Base-by-base conservation (phyloP, 108 stramenopile species). In the Asterionellopsis glacialis region DNA sequence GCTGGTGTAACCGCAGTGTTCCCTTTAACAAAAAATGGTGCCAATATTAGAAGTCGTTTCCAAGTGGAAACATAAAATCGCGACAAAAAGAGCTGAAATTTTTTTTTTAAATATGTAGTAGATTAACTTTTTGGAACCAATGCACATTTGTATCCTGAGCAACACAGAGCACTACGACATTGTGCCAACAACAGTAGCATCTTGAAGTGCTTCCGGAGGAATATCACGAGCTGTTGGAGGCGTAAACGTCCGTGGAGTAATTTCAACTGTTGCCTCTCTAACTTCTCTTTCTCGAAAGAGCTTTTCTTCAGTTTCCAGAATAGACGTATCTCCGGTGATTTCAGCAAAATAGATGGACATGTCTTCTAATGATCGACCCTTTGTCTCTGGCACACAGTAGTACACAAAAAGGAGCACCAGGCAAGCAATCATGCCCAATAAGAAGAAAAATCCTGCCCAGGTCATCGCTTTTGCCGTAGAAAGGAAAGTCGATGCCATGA, bases 281-380 rank as follows among this genome's bases (percentile, higher is more conserved):
- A 38, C 56, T 16, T 57, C 56, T 11, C 68, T 59, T 45, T 64
- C 55, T 42, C 62, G 38, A n/a, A 62, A 26, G 21, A 77, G 47
- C 41, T 65, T 64, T 57, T 58, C 72, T 52, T 89, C 87, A 1
- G 84, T 84, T 49, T 93, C 91, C 15, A 91, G 59, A 38, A 91
- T 62, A 13, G 63, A 61, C 23, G 51, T 45, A 53, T 93, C 91
- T 11, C 81, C 85, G 0, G 87, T 87, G 38, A 94, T 79, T 55
- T 88, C 88, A 22, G 87, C 93, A 76, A 94, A 91, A 66, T 85
- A 89, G 11, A 83, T 50, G 10, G 89, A 70, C 93, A 94, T 94
- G 18, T 89, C 85, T 56, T 94, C 93, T 72, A 94, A 61, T 10
- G 87, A 66, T 6, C 77, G 72, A 1, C 85, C 87, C 38, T 85